phyloP scores from a whole-genome alignment of 73 alveolate species.

The Paramecium primaurelia region DNA sequence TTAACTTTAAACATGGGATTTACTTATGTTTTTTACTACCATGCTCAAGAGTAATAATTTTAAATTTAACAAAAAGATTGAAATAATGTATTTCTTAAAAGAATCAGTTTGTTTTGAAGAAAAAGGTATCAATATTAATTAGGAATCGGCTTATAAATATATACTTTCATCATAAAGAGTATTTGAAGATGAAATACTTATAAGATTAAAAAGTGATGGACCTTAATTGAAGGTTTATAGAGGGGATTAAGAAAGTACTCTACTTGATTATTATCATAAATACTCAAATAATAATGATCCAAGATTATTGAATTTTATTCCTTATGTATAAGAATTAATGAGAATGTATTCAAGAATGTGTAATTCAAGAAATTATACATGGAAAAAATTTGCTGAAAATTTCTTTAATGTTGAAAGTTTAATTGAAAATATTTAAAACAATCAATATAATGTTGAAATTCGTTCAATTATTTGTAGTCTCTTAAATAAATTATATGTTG shows the following conservation, averaged over 20 bases:
- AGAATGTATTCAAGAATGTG: slow-evolving; percentile 54
- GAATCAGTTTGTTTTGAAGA: slow-evolving; percentile 45
- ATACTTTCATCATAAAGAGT: neutral
- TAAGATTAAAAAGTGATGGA: slow-evolving; percentile 44
- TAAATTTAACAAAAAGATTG: slow-evolving; percentile 38
- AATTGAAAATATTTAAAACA: slow-evolving; percentile 45
- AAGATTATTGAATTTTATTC: neutral
- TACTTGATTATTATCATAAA: slow-evolving; percentile 6
- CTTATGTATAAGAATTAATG: slow-evolving; percentile 46
- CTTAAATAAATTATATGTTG: slow-evolving; percentile 52
- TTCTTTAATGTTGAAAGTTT: slow-evolving; percentile 49
- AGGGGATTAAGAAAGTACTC: slow-evolving; percentile 9
- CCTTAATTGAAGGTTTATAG: slow-evolving; percentile 32
- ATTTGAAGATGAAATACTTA: slow-evolving; percentile 24
- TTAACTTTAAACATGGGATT: slow-evolving; percentile 43
- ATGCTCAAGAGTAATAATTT: slow-evolving; percentile 13
- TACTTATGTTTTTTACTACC: slow-evolving; percentile 1
- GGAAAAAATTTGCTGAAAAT: slow-evolving; percentile 62
- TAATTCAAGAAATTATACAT: slow-evolving; percentile 54
- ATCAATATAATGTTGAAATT: slow-evolving; percentile 30
- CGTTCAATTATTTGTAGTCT: slow-evolving; percentile 51
- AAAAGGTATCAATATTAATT: slow-evolving; percentile 51
- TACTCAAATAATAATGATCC: neutral
- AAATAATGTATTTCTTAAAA: slow-evolving; percentile 24
- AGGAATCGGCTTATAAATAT: slow-evolving; percentile 46